These are phyloP conservation scores for Podila epigama DNA, from an alignment of 192 early-diverging fungal genomes.

Conservation along the genomic window DNA sequence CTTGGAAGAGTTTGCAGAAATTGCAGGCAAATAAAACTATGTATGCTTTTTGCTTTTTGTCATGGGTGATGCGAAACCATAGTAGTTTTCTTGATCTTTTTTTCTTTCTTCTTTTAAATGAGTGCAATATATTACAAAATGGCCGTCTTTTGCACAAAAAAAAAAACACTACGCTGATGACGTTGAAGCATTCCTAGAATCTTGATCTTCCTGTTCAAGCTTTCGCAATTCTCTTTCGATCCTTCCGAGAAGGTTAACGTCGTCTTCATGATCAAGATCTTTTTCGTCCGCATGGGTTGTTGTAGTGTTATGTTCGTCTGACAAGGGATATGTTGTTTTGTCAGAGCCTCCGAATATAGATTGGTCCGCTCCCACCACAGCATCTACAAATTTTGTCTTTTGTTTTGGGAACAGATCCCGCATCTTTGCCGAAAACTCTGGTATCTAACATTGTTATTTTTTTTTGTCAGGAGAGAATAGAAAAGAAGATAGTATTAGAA, in stretches of 20 bases:
- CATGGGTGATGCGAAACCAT: too few relatives aligned
- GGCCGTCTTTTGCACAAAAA: not conserved
- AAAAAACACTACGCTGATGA: not conserved
- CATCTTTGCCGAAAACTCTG: slow-evolving; percentile 50
- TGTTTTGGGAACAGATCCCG: slow-evolving; percentile 44
- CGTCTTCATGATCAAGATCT: slow-evolving; percentile 45
- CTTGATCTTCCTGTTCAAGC: slow-evolving; percentile 18
- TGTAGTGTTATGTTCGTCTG: too few relatives aligned
- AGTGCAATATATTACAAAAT: too few relatives aligned
- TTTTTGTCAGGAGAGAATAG: not conserved
- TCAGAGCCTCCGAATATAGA: slow-evolving; percentile 34
- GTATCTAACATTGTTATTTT: slow-evolving; percentile 28
- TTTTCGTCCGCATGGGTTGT: too few relatives aligned
- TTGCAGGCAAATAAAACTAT: slow-evolving; percentile 14
- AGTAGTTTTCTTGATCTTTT: not conserved
- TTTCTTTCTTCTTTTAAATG: not conserved
- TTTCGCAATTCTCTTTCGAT: slow-evolving; percentile 28
- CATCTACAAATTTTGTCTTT: slow-evolving; percentile 46
- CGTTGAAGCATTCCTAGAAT: not conserved
- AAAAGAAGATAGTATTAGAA: not conserved
- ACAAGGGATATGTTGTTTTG: not conserved
- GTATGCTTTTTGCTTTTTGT: not conserved
- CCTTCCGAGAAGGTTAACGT: slow-evolving; percentile 27
- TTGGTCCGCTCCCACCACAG: slow-evolving; percentile 29
- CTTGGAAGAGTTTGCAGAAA: slow-evolving; percentile 40